Conservation (phyloP, 2,329 filamentous ascomycete genomes). For the Colletotrichum melonis region DNA sequence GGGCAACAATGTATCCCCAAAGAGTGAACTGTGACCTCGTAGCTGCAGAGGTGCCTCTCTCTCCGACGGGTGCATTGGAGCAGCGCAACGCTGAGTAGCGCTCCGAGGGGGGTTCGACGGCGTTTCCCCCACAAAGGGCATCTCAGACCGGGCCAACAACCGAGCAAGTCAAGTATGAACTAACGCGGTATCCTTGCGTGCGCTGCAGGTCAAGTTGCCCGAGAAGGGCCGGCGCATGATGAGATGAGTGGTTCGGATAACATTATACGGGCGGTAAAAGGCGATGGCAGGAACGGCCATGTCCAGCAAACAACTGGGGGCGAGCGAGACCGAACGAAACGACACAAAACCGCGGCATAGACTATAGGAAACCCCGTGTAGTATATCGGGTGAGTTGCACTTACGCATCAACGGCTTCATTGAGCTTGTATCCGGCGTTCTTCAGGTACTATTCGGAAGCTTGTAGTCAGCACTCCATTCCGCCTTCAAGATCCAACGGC, state of each 20-base stretch:
- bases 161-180: constrained; percentile 16
- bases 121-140: constrained; percentile 42
- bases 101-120: constrained; percentile 39
- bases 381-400: constrained; percentile 46
- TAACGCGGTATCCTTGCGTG: constrained; percentile 34
- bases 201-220: constrained; percentile 39
- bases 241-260: constrained; percentile 21
- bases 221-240: constrained; percentile 39
- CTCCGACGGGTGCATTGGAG: not conserved
- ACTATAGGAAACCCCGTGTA: constrained; percentile 35
- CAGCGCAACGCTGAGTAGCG: constrained; percentile 8
- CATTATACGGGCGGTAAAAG: constrained; percentile 20
- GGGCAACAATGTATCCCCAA: constrained; percentile 27
- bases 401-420: constrained; percentile 68
- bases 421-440: constrained; percentile 60
- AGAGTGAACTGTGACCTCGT: constrained; percentile 25
- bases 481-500: not conserved
- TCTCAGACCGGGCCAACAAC: constrained; percentile 37
- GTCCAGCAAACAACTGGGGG: not conserved
- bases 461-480: constrained; percentile 29
- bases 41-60: constrained; percentile 21
- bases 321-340: constrained; percentile 5
- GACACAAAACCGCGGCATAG: constrained; percentile 4
- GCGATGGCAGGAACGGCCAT: not conserved
- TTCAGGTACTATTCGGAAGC: constrained; percentile 56